Conservation (phyloP, 2,329 filamentous ascomycete species). For the Colletotrichum euphorbiae region DNA sequence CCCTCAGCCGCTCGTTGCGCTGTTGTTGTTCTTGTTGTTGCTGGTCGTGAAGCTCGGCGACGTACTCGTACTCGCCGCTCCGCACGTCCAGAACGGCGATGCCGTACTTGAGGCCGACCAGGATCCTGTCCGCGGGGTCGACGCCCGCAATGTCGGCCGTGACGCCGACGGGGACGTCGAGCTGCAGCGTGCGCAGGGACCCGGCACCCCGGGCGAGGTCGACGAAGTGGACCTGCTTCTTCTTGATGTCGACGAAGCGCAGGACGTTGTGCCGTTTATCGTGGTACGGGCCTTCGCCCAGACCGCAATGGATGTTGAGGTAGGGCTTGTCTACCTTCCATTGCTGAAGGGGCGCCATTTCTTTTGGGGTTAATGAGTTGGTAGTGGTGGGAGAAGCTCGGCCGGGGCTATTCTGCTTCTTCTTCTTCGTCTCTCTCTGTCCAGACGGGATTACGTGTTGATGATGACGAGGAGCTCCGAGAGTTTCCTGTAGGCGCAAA, state of each 20-base stretch:
- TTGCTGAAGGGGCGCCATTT: constrained; percentile 56
- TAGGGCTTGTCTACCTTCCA: constrained; percentile 66
- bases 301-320: constrained; percentile 72
- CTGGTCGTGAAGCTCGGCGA: constrained; percentile 63
- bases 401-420: too few relatives aligned
- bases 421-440: neutral
- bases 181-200: constrained; percentile 71
- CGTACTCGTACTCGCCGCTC: constrained; percentile 65
- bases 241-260: constrained; percentile 86
- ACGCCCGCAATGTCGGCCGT: constrained; percentile 83
- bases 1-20: constrained; percentile 67
- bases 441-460: constrained; percentile 9
- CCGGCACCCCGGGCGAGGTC: constrained; percentile 71
- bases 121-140: constrained; percentile 72
- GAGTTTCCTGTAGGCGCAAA: constrained; percentile 1
- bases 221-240: constrained; percentile 78
- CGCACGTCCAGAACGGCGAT: constrained; percentile 80
- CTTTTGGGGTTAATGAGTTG: constrained; percentile 1
- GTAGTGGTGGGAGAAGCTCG: too few relatives aligned
- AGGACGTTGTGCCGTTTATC: constrained; percentile 73
- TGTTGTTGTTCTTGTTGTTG: constrained; percentile 41
- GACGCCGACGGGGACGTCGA: constrained; percentile 69
- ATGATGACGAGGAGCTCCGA: neutral
- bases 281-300: constrained; percentile 82
- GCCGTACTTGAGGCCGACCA: constrained; percentile 84